Evolutionary conservation across 192 early-diverging fungal genomes (phyloP), one percentile per base, ranked within the genome.

Genomic region (Rhizoclosmatium globosum): DNA sequence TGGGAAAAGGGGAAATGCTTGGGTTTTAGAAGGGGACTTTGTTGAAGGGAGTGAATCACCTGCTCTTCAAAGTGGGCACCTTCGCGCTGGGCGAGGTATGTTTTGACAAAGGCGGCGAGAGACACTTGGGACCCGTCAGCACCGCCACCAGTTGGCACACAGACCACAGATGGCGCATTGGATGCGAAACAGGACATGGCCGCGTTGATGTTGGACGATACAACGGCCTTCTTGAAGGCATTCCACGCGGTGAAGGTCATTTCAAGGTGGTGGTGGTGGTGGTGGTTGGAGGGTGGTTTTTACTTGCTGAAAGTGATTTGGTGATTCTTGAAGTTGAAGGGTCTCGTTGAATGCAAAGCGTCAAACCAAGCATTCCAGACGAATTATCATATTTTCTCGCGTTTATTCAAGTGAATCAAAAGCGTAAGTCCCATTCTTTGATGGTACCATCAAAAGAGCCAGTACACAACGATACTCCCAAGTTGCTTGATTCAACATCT

Each of bases 101-200:
- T 42, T 44, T 71, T 65, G 59, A 79, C 47, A 48, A 79, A 79
- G 19, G 13, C 31, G 19, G 56, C 17, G 7, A 79, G 78, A 3
- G 70, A 73, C 19, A 70, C 68, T 2, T 13, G 11, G 19, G 70
- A 73, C 1, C 78, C 78, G 67, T 79, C 78, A 17, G 70, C 57
- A 46, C 78, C 78, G n/a, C 31, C 59, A 4, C 44, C 78, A 3
- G 69, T 79, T 13, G 78, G 78, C 43, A 73, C 70, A 48, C 78
- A 79, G 11, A 78, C 77, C 4, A 78, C 65, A 19, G 58, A 11
- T 23, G 68, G 58, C 21, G 78, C 59, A 23, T 44, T 31, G 1
- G 43, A 3, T 3, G 69, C 4, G 71, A 79, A 79, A 68, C 78
- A 79, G 9, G 68, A 3, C 3, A 47, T 19, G 41, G 78, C 78